Evolutionary conservation across 257 asterid species (phyloP).

Genomic region (Craterostigma plantagineum): DNA sequence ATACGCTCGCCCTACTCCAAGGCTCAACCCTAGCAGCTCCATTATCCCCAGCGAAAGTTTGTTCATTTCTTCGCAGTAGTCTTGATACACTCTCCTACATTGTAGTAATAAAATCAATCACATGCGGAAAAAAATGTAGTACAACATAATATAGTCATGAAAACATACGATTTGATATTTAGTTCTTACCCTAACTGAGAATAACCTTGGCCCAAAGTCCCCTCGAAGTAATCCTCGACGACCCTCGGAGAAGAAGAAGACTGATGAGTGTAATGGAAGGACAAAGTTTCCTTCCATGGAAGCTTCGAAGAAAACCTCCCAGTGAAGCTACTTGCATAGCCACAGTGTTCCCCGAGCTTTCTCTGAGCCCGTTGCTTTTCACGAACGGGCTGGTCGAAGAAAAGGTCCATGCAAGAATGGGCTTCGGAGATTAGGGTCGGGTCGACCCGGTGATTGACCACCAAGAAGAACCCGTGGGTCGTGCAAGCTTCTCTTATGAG

Average conservation of each 20-base stretch:
- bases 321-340: conserved; percentile 83
- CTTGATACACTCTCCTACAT: conserved; percentile 53
- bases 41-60: conserved; percentile 57
- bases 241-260: conserved; percentile 23
- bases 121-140: no score
- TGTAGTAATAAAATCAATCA: no score
- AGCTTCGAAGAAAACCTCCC: conserved; percentile 74
- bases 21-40: conserved; percentile 76
- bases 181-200: background rate
- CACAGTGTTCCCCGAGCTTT: conserved; percentile 59
- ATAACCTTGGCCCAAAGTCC: conserved; percentile 34
- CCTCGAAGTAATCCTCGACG: conserved; percentile 44
- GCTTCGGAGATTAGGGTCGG: conserved; percentile 23
- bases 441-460: conserved; percentile 53
- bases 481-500: conserved; percentile 55
- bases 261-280: conserved; percentile 55
- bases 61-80: conserved; percentile 63
- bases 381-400: conserved; percentile 39
- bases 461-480: conserved; percentile 65
- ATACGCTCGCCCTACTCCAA: conserved; percentile 24
- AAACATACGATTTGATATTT: no score
- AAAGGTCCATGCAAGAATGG: conserved; percentile 46
- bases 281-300: conserved; percentile 94
- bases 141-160: no score
- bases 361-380: conserved; percentile 52